Base-by-base conservation (phyloP, 2,329 filamentous ascomycete genomes). In the Fusarium denticulatum region DNA sequence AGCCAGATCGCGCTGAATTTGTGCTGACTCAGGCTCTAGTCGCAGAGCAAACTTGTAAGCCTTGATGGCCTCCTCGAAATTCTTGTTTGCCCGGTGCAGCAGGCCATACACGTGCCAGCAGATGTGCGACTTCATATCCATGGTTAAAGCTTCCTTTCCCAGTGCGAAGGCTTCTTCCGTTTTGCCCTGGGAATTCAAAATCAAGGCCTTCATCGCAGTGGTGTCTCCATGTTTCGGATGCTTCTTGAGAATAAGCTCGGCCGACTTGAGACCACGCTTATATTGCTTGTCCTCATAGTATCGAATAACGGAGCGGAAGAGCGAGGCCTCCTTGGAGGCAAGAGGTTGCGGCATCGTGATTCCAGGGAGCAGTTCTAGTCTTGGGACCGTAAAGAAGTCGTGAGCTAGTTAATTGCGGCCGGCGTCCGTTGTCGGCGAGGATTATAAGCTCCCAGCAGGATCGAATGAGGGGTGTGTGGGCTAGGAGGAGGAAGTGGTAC, bases 81-180 rank as follows among this genome's bases (percentile, higher is more conserved):
- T 98, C 88, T 98, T 98, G 80, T 93, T 93, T 55, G 94, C 92
- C 58, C 96, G 92, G 85, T 97, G 98, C 57, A 99, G 88, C 76
- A 99, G 85, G 37, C 97, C 96, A 82, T 98, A 99, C 69, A 99
- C 96, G 83, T 99, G 97, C 96, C 96, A 99, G 87, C 95, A 98
- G 79, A 99, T 95, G 84, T 98, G 96, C 79, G 95, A 98, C 86
- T 97, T 98, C 95, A 99, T 98, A 82, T 98, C 95, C 79, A 95
- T 94, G 76, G 93, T 95, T 78, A 99, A 88, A 39, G 97, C 96
- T 75, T 95, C 90, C 85, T 98, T 99, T 79, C 94, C 96, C 67
- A 99, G 88, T 50, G 92, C 90, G 82, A 99, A 99, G 1, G 97
- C 97, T 85, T 99, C 96, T 65, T 97, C 94, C 36, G 92, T 92